Percentiles rank a stretch among this genome's conserved stretches.
phyloP scores from a whole-genome alignment of 495 filamentous ascomycete genomes.

The Paragyromitra xinjiangensis region DNA sequence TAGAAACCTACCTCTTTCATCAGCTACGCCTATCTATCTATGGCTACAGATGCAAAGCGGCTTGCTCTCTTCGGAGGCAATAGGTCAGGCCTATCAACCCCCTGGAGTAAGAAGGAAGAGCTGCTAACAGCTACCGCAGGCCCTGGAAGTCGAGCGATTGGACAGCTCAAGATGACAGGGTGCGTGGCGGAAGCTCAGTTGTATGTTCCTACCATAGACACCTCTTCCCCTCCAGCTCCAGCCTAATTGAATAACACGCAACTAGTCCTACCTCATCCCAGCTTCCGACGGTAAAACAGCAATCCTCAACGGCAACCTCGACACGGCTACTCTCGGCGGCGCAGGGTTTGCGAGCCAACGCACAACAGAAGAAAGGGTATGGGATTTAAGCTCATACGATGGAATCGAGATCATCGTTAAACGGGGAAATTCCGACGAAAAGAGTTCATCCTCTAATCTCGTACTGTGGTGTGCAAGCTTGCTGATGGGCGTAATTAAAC shows the following conservation, averaged over 20 bases:
- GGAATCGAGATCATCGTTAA: conserved; percentile 64
- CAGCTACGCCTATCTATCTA: background rate
- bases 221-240: background rate
- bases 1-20: background rate
- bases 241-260: background rate
- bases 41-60: background rate
- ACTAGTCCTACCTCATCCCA: conserved; percentile 40
- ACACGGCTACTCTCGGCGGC: conserved; percentile 77
- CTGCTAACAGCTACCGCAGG: conserved; percentile 57
- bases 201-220: conserved; percentile 1
- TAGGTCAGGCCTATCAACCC: conserved; percentile 57
- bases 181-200: conserved; percentile 71
- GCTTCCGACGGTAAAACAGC: conserved; percentile 56
- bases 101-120: background rate
- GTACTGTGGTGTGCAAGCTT: conserved; percentile 29
- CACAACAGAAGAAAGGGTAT: conserved; percentile 64
- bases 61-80: conserved; percentile 62
- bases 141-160: conserved; percentile 70
- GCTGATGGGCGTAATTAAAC: conserved; percentile 44
- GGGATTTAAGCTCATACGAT: conserved; percentile 68
- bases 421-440: conserved; percentile 5
- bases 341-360: conserved; percentile 85
- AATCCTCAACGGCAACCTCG: conserved; percentile 72
- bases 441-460: background rate
- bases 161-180: conserved; percentile 74